Evolutionary conservation across 306 rosid genomes (phyloP), one percentile per base, ranked within the genome.

Genomic region (Arachis stenosperma): DNA sequence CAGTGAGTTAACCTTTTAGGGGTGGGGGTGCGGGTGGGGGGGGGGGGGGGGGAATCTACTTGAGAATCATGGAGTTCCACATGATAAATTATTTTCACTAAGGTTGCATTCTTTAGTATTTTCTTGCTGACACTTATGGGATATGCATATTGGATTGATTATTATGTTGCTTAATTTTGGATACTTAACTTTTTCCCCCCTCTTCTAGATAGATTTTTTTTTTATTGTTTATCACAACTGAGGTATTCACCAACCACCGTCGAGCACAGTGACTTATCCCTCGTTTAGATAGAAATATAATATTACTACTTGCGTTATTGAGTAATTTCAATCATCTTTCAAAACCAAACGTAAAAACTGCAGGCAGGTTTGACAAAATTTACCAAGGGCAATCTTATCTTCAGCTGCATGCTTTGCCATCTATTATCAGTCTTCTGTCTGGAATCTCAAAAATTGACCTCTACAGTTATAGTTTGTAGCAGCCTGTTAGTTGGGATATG

Each of bases 81-180:
- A 15, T 63, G 76, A 66, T 39, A 73, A 57, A 53, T 47, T 56
- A 53, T 47, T 56, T 66, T 50, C 64, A 17, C n/a, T 75, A 55
- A 51, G 44, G 51, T 67, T 22, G 66, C 74, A 59, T 67, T 37
- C 64, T 5, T 9, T 5, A 6, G 17, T 69, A 73, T 63, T 30
- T 29, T 59, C 77, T 67, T 77, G 42, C 66, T 36, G 57, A 70
- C 40, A 43, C 57, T 55, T 75, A 29, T 11, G 48, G 53, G 65
- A 71, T 44, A 37, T 71, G 57, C 37, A 54, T 72, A 53, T 39
- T 65, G 42, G 46, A 57, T 57, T n/a, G 36, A 73, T 66, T 62
- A 67, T 62, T 66, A 53, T 54, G 71, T 58, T 51, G 27, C 67
- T 10, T 61, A 8, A 6, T 76, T 37, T 68, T 67, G 66, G 51